These are phyloP conservation scores for Stromatinia cepivora DNA, from an alignment of 2,329 filamentous ascomycete species.

Conservation along the genomic window DNA sequence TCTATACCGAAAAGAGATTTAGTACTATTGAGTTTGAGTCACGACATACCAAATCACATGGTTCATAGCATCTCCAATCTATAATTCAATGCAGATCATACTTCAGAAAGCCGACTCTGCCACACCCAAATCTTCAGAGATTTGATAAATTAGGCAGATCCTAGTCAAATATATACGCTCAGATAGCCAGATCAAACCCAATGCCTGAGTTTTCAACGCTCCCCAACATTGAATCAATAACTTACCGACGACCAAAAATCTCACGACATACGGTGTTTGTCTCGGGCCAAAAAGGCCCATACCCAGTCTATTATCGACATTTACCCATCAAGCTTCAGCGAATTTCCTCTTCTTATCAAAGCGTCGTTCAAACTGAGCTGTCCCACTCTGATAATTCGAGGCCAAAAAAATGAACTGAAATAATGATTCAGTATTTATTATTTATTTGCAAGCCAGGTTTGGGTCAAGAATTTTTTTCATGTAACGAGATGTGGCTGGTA, in stretches of 20 bases:
- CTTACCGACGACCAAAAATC: neutral
- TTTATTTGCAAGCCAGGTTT: conserved; percentile 8
- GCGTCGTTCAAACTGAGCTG: neutral
- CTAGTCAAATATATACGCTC: neutral
- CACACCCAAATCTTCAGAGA: no score
- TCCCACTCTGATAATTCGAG: neutral
- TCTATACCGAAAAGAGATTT: neutral
- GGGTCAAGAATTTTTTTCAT: conserved; percentile 7
- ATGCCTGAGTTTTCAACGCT: neutral
- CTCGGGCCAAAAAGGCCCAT: neutral
- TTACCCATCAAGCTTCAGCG: neutral
- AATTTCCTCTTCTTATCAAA: neutral
- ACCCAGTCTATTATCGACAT: neutral
- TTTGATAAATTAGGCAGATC: neutral
- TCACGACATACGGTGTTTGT: neutral
- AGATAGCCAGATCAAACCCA: neutral
- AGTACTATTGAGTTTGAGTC: neutral
- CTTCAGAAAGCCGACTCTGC: neutral
- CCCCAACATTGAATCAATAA: neutral
- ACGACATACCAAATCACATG: neutral
- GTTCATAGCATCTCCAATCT: neutral
- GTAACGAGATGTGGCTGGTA: neutral
- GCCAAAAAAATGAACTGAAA: neutral
- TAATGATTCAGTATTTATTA: neutral
- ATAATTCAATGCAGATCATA: neutral